These are phyloP conservation scores for Capronia americana DNA, from an alignment of 2,329 filamentous ascomycete species.

Conservation along the genomic window DNA sequence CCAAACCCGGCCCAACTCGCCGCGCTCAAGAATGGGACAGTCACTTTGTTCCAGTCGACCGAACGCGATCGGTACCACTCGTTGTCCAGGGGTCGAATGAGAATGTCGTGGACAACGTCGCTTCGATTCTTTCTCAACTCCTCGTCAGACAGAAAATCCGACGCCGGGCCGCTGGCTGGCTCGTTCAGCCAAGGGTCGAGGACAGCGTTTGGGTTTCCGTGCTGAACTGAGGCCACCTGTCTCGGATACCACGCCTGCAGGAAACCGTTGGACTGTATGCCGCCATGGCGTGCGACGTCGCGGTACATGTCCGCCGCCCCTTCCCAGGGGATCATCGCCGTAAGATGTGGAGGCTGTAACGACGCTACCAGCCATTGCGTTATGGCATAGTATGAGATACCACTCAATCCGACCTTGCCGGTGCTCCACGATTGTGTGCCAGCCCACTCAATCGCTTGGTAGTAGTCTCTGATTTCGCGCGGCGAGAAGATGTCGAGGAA, in stretches of 20 bases:
- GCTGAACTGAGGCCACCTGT: constrained; percentile 68
- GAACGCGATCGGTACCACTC: constrained; percentile 68
- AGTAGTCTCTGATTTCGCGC: constrained; percentile 55
- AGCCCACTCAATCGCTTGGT: constrained; percentile 53
- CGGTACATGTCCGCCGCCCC: constrained; percentile 56
- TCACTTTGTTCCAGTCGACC: constrained; percentile 68
- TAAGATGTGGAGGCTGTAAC: constrained; percentile 50
- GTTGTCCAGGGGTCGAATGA: constrained; percentile 63
- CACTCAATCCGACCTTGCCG: constrained; percentile 52
- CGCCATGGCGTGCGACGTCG: constrained; percentile 64
- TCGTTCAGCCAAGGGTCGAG: constrained; percentile 47
- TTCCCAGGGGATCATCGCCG: constrained; percentile 57
- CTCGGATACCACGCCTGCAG: constrained; percentile 60
- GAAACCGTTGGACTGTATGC: constrained; percentile 65
- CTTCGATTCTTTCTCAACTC: constrained; percentile 47
- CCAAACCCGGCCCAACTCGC: constrained; percentile 75
- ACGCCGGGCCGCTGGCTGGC: constrained; percentile 59
- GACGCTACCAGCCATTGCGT: constrained; percentile 53
- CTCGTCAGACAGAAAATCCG: constrained; percentile 42
- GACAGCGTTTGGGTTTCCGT: constrained; percentile 57
- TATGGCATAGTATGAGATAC: constrained; percentile 53
- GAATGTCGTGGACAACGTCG: constrained; percentile 54
- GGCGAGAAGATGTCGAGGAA: constrained; percentile 49
- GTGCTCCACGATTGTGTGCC: constrained; percentile 54
- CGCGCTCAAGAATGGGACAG: constrained; percentile 70